Evolutionary conservation across 352 stramenopile species (phyloP).

Genomic region (Elongisporangium anandrum): DNA sequence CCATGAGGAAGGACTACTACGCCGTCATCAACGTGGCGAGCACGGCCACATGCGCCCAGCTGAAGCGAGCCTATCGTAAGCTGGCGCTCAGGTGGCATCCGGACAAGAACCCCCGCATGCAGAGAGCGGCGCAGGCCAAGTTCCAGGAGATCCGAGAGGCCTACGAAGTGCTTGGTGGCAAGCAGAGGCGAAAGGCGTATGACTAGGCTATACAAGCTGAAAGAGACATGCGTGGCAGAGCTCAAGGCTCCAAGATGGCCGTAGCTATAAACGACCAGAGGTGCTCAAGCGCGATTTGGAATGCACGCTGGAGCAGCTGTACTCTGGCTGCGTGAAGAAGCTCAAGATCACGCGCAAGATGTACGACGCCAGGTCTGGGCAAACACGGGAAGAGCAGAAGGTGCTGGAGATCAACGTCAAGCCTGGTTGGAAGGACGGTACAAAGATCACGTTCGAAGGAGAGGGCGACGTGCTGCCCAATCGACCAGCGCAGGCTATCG

Average conservation of each 20-base stretch:
- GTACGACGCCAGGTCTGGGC: conserved; percentile 58
- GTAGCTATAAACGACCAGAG: no score
- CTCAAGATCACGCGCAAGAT: conserved; percentile 95
- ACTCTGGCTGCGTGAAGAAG: conserved; percentile 82
- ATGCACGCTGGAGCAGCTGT: conserved; percentile 89
- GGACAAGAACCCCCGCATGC: conserved; percentile 90
- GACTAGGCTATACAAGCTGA: no score
- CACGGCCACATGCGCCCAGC: conserved; percentile 64
- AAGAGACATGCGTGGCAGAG: no score
- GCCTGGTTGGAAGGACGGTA: conserved; percentile 96
- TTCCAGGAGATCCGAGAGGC: conserved; percentile 92
- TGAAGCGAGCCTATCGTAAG: conserved; percentile 87
- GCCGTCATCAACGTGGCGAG: conserved; percentile 62
- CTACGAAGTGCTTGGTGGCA: conserved; percentile 93
- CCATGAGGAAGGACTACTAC: conserved; percentile 89
- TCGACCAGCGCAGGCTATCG: conserved; percentile 92
- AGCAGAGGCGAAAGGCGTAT: conserved; percentile 91
- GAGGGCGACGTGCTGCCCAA: conserved; percentile 87
- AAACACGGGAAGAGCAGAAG: conserved; percentile 93
- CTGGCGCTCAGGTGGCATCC: conserved; percentile 91
- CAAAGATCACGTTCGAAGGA: conserved; percentile 95
- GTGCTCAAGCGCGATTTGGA: conserved; percentile 86
- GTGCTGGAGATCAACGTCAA: conserved; percentile 94
- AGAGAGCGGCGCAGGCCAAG: conserved; percentile 81
- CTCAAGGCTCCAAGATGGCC: no score